A percentile compares a stretch with the other conserved stretches of the same genome.
Conservation (phyloP, 2,329 filamentous ascomycete genomes). For the Epichloe aotearoae region DNA sequence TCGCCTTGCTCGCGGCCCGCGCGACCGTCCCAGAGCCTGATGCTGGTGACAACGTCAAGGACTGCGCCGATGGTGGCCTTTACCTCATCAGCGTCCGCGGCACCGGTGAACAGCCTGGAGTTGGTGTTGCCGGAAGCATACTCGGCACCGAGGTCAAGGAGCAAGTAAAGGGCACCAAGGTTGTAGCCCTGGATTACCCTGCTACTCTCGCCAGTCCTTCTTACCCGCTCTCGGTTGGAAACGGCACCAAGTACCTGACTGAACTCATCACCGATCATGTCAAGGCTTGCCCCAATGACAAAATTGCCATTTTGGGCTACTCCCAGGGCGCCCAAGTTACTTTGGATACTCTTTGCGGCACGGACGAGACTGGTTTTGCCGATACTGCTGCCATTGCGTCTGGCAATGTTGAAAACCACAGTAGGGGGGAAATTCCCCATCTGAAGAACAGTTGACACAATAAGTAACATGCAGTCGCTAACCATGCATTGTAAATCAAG, state of each 20-base stretch:
- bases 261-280: slow-evolving; percentile 19
- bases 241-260: slow-evolving; percentile 20
- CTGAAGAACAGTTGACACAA: too few species aligned
- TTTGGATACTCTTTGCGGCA: slow-evolving; percentile 25
- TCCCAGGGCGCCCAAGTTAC: slow-evolving; percentile 30
- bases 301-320: slow-evolving; percentile 28
- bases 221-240: slow-evolving; percentile 23
- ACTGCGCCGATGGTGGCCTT: slow-evolving; percentile 24
- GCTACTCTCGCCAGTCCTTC: slow-evolving; percentile 18
- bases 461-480: not conserved
- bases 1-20: slow-evolving; percentile 7
- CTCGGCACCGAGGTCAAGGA: slow-evolving; percentile 18
- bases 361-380: slow-evolving; percentile 16
- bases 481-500: slow-evolving; percentile 11
- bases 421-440: slow-evolving; percentile 10
- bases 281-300: slow-evolving; percentile 23
- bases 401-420: slow-evolving; percentile 18
- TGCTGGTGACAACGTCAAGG: slow-evolving; percentile 12
- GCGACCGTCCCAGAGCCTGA: slow-evolving; percentile 13
- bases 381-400: slow-evolving; percentile 13
- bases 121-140: slow-evolving; percentile 20
- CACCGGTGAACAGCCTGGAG: slow-evolving; percentile 20
- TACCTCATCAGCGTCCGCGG: slow-evolving; percentile 28
- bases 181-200: slow-evolving; percentile 25
- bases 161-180: slow-evolving; percentile 20